phyloP scores from a whole-genome alignment of 176 grass and related monocot species.

The Rhynchospora breviuscula region DNA sequence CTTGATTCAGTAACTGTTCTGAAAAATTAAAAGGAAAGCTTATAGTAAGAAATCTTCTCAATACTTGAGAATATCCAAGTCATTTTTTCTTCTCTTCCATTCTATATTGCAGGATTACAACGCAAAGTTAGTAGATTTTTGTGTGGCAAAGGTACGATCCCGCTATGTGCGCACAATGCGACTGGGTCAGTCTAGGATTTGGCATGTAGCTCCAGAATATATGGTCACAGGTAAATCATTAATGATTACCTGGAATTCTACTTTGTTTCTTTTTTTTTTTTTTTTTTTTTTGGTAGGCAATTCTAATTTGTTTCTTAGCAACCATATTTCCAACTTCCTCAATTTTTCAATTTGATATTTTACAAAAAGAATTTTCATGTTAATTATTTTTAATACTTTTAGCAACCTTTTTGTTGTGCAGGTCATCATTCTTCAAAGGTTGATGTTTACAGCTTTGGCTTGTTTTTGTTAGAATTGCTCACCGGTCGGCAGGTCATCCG shows the following conservation, averaged over 20 bases:
- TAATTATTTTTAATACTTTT: conserved; percentile 4
- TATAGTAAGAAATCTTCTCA: not conserved
- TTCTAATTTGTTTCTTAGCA: not conserved
- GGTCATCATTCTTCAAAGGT: conserved; percentile 61
- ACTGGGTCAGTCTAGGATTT: conserved; percentile 95
- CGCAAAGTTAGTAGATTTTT: conserved; percentile 89
- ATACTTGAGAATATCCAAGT: not conserved
- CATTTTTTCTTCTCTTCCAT: not conserved
- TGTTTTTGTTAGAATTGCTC: conserved; percentile 53
- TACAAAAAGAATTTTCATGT: not conserved
- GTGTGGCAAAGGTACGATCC: conserved; percentile 92
- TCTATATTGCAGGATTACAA: conserved; percentile 78
- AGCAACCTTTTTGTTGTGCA: conserved; percentile 25
- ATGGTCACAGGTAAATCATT: conserved; percentile 67
- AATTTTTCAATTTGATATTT: not conserved
- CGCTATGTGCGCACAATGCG: conserved; percentile 82
- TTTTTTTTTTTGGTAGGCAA: not conserved
- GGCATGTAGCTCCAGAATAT: conserved; percentile 97
- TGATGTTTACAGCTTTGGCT: conserved; percentile 69
- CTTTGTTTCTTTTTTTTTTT: not conserved
- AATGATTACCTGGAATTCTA: not conserved
- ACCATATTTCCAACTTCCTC: not conserved
- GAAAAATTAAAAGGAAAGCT: not conserved
- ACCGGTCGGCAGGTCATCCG: conserved; percentile 47
- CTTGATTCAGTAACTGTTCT: conserved; percentile 67